phyloP scores from a whole-genome alignment of 495 filamentous ascomycete genomes.

The Aspergillus coremiiformis region DNA sequence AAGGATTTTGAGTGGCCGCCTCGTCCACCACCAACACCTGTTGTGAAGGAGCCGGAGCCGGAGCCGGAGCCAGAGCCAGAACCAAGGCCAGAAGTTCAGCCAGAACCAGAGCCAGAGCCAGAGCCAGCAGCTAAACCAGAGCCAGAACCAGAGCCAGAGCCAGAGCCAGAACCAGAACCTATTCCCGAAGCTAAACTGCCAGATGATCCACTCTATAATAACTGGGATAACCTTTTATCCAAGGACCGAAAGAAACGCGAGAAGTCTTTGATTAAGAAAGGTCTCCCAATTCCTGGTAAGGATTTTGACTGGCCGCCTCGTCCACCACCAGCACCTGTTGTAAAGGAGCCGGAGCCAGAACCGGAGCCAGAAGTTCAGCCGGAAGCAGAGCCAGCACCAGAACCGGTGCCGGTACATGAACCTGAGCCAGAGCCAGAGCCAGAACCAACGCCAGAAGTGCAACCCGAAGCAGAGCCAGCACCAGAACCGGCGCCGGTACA shows the following conservation, averaged over 20 bases:
- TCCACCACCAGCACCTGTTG: slow-evolving; percentile 17
- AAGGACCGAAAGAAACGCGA: slow-evolving; percentile 38
- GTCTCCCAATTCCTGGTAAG: slow-evolving; percentile 31
- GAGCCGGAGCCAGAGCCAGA: slow-evolving; percentile 4
- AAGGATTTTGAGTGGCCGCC: slow-evolving; percentile 28
- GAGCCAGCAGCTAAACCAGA: slow-evolving; percentile 7
- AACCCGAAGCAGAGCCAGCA: too few species aligned
- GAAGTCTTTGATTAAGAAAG: slow-evolving; percentile 27
- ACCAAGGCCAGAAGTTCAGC: slow-evolving; percentile 1
- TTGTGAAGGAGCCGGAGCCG: slow-evolving; percentile 4
- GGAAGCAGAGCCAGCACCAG: slow-evolving; percentile 22
- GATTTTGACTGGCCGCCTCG: slow-evolving; percentile 28
- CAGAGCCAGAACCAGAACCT: slow-evolving; percentile 16
- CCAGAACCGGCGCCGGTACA: slow-evolving; percentile 14
- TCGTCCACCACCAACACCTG: slow-evolving; percentile 19
- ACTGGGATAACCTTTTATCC: slow-evolving; percentile 27
- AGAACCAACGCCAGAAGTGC: too few species aligned
- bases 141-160: slow-evolving; percentile 16
- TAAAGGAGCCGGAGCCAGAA: slow-evolving; percentile 2
- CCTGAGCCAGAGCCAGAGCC: slow-evolving; percentile 23
- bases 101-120: slow-evolving; percentile 21
- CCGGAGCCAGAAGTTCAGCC: too few species aligned
- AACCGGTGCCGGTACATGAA: slow-evolving; percentile 22
- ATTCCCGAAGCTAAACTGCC: slow-evolving; percentile 25
- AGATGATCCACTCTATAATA: slow-evolving; percentile 33